Base-by-base conservation (phyloP, 2,329 filamentous ascomycete genomes). In the Penicillium corylophilum region DNA sequence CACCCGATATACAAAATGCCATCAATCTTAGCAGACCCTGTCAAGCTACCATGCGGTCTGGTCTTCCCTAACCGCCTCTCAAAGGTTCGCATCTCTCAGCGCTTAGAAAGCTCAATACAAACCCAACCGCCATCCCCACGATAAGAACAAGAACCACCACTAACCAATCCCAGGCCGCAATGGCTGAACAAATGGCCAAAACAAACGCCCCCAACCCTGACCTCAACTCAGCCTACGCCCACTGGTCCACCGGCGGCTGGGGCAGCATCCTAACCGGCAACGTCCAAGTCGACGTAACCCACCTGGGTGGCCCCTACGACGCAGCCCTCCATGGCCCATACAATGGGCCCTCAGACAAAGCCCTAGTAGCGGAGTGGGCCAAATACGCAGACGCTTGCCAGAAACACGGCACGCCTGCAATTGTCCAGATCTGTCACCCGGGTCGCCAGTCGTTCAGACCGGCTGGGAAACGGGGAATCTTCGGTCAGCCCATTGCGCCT, bases 21-120 rank as follows among this genome's bases (percentile, higher is more conserved):
- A 36, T 64, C 64, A 9, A 52, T 62, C 23, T 52, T 77, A 9
- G 61, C 65, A 47, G 68, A 77, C 24, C 74, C 79, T 0, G 61
- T 82, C 15, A 79, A 74, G 33, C 72, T 84, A 1, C 77, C 79
- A 54, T 82, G 79, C 62, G 82, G 82, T 1, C 71, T 85, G 23
- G 74, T 71, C 0, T 64, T 85, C 2, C 79, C 79, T 2, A 85
- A 85, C 59, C 77, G 82, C 5, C 71, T 85, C 1, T 72, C 65
- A 44, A 78, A 77, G 65, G 68, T 70, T 51, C 13, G 39, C 16
- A 28, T 28, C 26, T 10, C 26, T 10, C n/a, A n/a, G n/a, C n/a
- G n/a, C n/a, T n/a, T n/a, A n/a, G n/a, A n/a, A n/a, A n/a, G n/a
- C n/a, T 28, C 26, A 8, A 28, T 28, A 28, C n/a, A 28, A 26